phyloP scores from a whole-genome alignment of 352 stramenopile genomes.

The Pythium brachiatum region DNA sequence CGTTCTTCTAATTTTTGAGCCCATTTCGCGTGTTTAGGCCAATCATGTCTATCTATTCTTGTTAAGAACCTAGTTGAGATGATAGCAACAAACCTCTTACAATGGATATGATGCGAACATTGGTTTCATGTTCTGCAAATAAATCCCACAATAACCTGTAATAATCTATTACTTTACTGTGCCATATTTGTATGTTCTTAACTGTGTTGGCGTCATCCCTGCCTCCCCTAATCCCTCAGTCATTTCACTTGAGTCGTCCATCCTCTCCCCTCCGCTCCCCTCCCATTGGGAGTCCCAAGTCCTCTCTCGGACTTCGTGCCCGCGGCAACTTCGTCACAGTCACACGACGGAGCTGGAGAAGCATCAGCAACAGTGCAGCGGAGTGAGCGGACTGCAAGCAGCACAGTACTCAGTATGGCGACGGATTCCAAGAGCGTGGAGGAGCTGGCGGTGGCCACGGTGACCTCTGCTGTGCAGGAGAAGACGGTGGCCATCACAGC shows the following conservation, averaged over 20 bases:
- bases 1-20: not conserved
- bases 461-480: not conserved
- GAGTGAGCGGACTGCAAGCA: too few relatives aligned
- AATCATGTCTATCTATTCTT: not conserved
- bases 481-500: not conserved
- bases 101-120: too few relatives aligned
- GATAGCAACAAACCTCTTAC: too few relatives aligned
- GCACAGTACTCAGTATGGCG: constrained; percentile 7
- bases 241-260: constrained; percentile 20
- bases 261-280: constrained; percentile 10
- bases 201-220: not conserved
- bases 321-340: constrained; percentile 17
- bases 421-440: constrained; percentile 16
- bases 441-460: not conserved
- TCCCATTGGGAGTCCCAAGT: not conserved
- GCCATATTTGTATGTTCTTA: not conserved
- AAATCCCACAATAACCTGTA: not conserved
- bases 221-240: constrained; percentile 11
- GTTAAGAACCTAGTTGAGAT: not conserved
- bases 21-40: not conserved
- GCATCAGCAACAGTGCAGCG: too few relatives aligned
- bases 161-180: not conserved
- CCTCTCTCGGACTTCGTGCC: constrained; percentile 1
- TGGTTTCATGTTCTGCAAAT: too few relatives aligned
- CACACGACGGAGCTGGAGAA: too few relatives aligned